These are phyloP conservation scores for Grammothele lineata DNA, from an alignment of 768 basidiomycete genomes.

Conservation along the genomic window DNA sequence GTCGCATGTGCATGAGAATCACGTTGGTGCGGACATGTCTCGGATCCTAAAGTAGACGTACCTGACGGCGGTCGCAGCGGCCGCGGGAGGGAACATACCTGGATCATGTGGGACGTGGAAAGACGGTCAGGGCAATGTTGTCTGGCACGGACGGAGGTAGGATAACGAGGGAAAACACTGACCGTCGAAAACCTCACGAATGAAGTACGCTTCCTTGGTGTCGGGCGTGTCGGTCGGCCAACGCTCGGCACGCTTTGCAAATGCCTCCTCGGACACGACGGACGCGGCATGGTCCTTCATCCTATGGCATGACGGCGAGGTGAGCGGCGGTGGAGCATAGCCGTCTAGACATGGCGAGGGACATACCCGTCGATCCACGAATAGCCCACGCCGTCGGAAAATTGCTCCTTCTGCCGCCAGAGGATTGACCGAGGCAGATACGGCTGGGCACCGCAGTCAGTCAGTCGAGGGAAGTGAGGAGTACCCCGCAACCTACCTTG, in stretches of 20 bases:
- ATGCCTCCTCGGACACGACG: conserved; percentile 76
- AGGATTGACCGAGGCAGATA: conserved; percentile 93
- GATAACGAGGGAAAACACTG: conserved; percentile 17
- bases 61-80: conserved; percentile 89
- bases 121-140: no score
- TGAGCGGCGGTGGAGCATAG: neutral
- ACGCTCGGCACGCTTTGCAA: conserved; percentile 65
- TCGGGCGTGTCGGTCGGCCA: conserved; percentile 83
- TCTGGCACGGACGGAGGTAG: neutral
- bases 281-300: conserved; percentile 85
- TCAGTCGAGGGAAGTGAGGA: neutral
- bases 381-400: conserved; percentile 98
- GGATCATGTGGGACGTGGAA: conserved; percentile 5
- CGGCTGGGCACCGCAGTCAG: conserved; percentile 43
- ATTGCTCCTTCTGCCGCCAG: conserved; percentile 99
- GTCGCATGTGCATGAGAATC: no score
- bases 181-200: conserved; percentile 91
- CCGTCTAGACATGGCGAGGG: neutral
- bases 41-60: no score
- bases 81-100: conserved; percentile 84
- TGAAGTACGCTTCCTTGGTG: conserved; percentile 94
- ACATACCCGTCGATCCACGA: conserved; percentile 96
- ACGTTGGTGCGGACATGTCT: no score
- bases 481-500: conserved; percentile 46
- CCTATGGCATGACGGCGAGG: conserved; percentile 33